Percentiles rank a stretch among this genome's conserved stretches.
Conservation (phyloP, 2,329 filamentous ascomycete genomes). For the Colletotrichum sp. region DNA sequence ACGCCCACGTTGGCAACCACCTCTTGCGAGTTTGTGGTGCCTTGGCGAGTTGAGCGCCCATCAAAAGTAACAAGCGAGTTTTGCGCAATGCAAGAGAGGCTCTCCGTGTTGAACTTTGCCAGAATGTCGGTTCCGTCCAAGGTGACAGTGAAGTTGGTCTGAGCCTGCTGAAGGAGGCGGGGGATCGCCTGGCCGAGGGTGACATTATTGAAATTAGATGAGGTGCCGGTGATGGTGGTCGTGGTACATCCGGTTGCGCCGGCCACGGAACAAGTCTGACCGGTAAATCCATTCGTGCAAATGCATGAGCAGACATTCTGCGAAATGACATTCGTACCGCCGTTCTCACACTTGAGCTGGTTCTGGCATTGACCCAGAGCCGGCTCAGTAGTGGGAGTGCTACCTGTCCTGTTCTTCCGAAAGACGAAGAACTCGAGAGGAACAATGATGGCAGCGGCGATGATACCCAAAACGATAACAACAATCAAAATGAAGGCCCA, state of each 20-base stretch:
- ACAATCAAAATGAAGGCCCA: conserved; percentile 75
- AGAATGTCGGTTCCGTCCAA: conserved; percentile 73
- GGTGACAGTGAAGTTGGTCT: conserved; percentile 75
- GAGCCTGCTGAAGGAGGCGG: conserved; percentile 68
- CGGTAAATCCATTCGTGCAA: conserved; percentile 86
- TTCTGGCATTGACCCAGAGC: conserved; percentile 60
- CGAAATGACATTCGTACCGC: conserved; percentile 75
- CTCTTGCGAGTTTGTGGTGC: conserved; percentile 28
- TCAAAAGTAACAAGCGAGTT: conserved; percentile 90
- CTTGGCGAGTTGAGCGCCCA: conserved; percentile 49
- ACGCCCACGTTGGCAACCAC: conserved; percentile 16
- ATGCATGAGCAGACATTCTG: conserved; percentile 79
- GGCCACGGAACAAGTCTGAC: conserved; percentile 52
- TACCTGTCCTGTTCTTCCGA: conserved; percentile 44
- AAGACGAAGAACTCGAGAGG: conserved; percentile 72
- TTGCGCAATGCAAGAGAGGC: conserved; percentile 81
- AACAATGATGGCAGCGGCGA: conserved; percentile 82
- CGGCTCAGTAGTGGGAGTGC: conserved; percentile 31
- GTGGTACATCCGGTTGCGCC: conserved; percentile 58
- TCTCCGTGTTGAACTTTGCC: conserved; percentile 74
- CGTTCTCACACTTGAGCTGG: conserved; percentile 74
- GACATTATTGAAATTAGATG: conserved; percentile 61
- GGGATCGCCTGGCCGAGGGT: conserved; percentile 84
- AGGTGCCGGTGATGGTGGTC: conserved; percentile 46
- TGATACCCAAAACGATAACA: conserved; percentile 70